A percentile compares a stretch with the other conserved stretches of the same genome.
Evolutionary conservation across 2,329 filamentous ascomycete genomes (phyloP).

Genomic region (Botryotinia narcissicola): DNA sequence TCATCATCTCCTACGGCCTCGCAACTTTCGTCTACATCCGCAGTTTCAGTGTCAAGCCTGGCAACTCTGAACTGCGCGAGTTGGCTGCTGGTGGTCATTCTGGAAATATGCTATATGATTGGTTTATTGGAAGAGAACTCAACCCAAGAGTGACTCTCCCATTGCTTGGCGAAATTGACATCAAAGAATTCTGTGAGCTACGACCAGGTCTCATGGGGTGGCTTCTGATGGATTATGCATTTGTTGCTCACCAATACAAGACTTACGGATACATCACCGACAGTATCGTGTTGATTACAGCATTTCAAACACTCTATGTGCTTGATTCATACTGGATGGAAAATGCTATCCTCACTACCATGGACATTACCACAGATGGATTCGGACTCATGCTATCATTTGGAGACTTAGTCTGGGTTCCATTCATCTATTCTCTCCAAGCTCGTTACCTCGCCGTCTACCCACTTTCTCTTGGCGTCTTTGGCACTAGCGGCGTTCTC

Average conservation of each 20-base stretch:
- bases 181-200: conserved; percentile 87
- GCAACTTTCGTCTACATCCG: conserved; percentile 77
- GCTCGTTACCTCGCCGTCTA: conserved; percentile 80
- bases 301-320: conserved; percentile 78
- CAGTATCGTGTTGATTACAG: conserved; percentile 75
- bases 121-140: conserved; percentile 93
- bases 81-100: conserved; percentile 78
- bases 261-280: conserved; percentile 81
- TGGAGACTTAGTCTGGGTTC: conserved; percentile 89
- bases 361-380: conserved; percentile 89
- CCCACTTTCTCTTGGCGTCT: conserved; percentile 72
- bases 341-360: conserved; percentile 83
- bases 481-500: conserved; percentile 63
- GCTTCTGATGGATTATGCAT: conserved; percentile 81
- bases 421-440: conserved; percentile 83
- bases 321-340: conserved; percentile 87
- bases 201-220: conserved; percentile 90
- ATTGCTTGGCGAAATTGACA: conserved; percentile 79
- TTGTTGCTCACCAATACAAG: conserved; percentile 83
- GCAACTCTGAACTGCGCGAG: conserved; percentile 69
- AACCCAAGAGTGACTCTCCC: conserved; percentile 83
- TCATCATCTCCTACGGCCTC: conserved; percentile 70
- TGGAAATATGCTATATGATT: conserved; percentile 89
- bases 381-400: conserved; percentile 96
- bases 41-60: conserved; percentile 78